Conservation (phyloP, 768 basidiomycete genomes). For the Sistotremastrum niveocremeum region DNA sequence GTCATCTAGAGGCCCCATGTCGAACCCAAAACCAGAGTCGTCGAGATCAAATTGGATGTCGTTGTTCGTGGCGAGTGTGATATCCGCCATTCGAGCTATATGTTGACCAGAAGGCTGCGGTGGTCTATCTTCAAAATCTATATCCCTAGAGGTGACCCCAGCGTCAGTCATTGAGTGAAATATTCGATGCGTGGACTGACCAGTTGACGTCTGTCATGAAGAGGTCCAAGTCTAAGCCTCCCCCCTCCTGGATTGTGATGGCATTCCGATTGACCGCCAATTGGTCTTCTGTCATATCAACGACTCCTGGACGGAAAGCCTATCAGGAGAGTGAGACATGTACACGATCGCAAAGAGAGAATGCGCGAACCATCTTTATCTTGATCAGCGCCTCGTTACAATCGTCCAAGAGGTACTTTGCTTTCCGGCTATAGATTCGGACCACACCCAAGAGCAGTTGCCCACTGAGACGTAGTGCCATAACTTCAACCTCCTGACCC, state of each 20-base stretch:
- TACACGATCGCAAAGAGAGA: background rate
- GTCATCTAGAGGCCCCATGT: conserved; percentile 65
- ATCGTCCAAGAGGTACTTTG: conserved; percentile 94
- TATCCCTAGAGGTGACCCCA: conserved; percentile 39
- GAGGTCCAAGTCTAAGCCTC: conserved; percentile 67
- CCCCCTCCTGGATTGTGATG: conserved; percentile 67
- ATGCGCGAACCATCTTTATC: conserved; percentile 70
- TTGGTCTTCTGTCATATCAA: conserved; percentile 94
- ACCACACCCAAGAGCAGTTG: conserved; percentile 94
- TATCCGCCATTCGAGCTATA: conserved; percentile 75
- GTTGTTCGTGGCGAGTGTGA: conserved; percentile 70
- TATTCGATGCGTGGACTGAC: conserved; percentile 23
- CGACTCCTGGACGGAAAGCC: conserved; percentile 91
- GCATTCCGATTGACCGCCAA: conserved; percentile 74
- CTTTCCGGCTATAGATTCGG: conserved; percentile 94
- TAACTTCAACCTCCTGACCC: conserved; percentile 81
- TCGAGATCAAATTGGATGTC: conserved; percentile 54
- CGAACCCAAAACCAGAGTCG: conserved; percentile 49
- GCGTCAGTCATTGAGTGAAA: conserved; percentile 2
- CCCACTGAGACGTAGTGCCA: conserved; percentile 93
- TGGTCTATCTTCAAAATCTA: conserved; percentile 61
- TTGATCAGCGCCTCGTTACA: conserved; percentile 93
- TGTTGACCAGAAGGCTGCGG: conserved; percentile 60
- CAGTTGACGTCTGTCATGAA: conserved; percentile 72
- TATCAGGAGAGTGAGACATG: conserved; percentile 16